phyloP scores from a whole-genome alignment of 1,139 yeast species.

The Geotrichum restrictum region DNA sequence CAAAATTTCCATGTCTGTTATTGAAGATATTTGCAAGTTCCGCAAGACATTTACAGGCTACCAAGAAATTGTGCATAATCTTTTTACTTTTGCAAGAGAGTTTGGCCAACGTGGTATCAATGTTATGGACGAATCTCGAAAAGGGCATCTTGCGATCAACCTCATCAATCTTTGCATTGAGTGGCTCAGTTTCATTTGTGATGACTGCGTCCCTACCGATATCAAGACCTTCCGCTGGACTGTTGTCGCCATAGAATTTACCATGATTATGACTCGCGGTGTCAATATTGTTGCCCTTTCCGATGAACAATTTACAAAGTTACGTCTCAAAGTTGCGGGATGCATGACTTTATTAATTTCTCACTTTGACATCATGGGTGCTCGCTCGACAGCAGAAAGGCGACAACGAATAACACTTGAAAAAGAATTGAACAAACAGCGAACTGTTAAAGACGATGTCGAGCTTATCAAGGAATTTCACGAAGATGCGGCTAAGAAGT shows the following conservation, averaged over 20 bases:
- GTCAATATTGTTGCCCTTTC: slow-evolving; percentile 77
- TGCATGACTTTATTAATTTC: slow-evolving; percentile 91
- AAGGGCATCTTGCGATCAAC: slow-evolving; percentile 66
- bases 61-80: slow-evolving; percentile 73
- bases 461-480: slow-evolving; percentile 52
- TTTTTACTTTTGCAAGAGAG: slow-evolving; percentile 79
- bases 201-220: slow-evolving; percentile 91
- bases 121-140: slow-evolving; percentile 59
- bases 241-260: slow-evolving; percentile 90
- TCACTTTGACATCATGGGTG: slow-evolving; percentile 98
- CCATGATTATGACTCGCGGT: slow-evolving; percentile 92
- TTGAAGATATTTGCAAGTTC: slow-evolving; percentile 59
- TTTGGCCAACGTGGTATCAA: slow-evolving; percentile 70
- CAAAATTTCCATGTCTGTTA: slow-evolving; percentile 62
- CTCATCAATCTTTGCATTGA: slow-evolving; percentile 74
- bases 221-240: slow-evolving; percentile 92
- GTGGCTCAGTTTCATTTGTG: slow-evolving; percentile 91
- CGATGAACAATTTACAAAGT: slow-evolving; percentile 67
- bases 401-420: slow-evolving; percentile 37
- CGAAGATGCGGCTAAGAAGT: slow-evolving; percentile 56
- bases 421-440: slow-evolving; percentile 15
- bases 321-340: slow-evolving; percentile 84
- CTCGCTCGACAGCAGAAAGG: slow-evolving; percentile 74
- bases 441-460: slow-evolving; percentile 51
- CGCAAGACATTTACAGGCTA: slow-evolving; percentile 42